phyloP scores from a whole-genome alignment of 441 rosid genomes.

The Adansonia grandidieri region DNA sequence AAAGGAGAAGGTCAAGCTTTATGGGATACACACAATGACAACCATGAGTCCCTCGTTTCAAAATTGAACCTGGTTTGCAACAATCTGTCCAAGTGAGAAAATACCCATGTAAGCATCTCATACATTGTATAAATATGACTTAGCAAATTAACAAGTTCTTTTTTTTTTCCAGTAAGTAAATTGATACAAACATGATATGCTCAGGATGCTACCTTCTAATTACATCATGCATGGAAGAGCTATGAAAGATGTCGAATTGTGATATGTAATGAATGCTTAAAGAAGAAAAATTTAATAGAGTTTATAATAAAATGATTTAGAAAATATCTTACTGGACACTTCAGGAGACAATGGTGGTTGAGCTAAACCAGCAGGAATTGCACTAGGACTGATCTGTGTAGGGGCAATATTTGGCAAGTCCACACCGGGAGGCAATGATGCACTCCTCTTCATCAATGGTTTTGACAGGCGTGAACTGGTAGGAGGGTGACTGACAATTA shows the following conservation, averaged over 20 bases:
- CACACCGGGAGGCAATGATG: slow-evolving; percentile 54
- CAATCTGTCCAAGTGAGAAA: slow-evolving; percentile 60
- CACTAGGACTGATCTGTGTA: slow-evolving; percentile 51
- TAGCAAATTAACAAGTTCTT: background rate
- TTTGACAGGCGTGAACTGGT: slow-evolving; percentile 62
- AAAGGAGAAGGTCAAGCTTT: slow-evolving; percentile 87
- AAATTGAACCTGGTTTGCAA: slow-evolving; percentile 76
- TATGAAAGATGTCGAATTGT: background rate
- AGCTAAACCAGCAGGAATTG: slow-evolving; percentile 58
- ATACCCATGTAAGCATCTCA: slow-evolving; percentile 27
- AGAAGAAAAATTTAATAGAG: slow-evolving; percentile 3
- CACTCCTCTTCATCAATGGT: slow-evolving; percentile 59
- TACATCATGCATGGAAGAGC: background rate
- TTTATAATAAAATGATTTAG: slow-evolving; percentile 14
- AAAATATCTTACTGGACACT: slow-evolving; percentile 56
- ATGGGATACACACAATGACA: slow-evolving; percentile 95
- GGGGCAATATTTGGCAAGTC: slow-evolving; percentile 75
- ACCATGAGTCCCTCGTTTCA: slow-evolving; percentile 69
- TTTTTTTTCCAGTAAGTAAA: background rate
- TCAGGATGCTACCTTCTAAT: background rate
- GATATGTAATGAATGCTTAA: background rate
- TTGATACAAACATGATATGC: background rate
- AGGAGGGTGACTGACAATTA: slow-evolving; percentile 63
- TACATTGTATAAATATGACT: slow-evolving; percentile 14
- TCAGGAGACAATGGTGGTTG: slow-evolving; percentile 85